These are phyloP conservation scores for Cyathus striatus DNA, from an alignment of 768 basidiomycete genomes.

Conservation along the genomic window DNA sequence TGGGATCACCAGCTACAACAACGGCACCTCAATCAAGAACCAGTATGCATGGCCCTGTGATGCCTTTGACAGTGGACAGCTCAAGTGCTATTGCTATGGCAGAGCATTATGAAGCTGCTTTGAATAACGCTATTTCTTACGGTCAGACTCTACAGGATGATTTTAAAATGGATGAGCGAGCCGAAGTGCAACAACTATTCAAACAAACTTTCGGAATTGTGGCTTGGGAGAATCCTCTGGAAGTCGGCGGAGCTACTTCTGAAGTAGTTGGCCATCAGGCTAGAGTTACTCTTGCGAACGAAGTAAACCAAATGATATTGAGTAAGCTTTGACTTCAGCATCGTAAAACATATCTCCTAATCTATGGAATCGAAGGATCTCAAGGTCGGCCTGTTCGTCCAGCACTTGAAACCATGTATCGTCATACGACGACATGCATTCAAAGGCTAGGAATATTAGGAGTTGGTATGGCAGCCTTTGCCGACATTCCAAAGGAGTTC, in stretches of 20 bases:
- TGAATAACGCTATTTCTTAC: constrained; percentile 66
- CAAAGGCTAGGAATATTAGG: constrained; percentile 70
- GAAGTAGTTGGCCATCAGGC: constrained; percentile 67
- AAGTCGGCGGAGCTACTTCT: constrained; percentile 58
- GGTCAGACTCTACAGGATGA: constrained; percentile 68
- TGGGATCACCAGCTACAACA: constrained; percentile 4
- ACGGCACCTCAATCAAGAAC: constrained; percentile 4
- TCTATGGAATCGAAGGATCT: constrained; percentile 47
- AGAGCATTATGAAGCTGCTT: constrained; percentile 46
- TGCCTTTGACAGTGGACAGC: constrained; percentile 11
- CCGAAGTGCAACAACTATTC: constrained; percentile 62
- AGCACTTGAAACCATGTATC: constrained; percentile 70
- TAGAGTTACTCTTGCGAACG: constrained; percentile 61
- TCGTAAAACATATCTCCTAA: no score
- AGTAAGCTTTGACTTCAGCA: constrained; percentile 55
- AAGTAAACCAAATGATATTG: constrained; percentile 78
- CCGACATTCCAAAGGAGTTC: constrained; percentile 73
- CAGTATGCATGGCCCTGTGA: constrained; percentile 7
- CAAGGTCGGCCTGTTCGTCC: constrained; percentile 71
- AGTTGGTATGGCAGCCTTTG: constrained; percentile 74
- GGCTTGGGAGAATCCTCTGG: constrained; percentile 72
- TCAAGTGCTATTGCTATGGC: constrained; percentile 14
- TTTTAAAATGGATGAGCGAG: constrained; percentile 58
- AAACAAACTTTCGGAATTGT: constrained; percentile 76
- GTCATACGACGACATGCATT: constrained; percentile 66